A percentile compares a stretch with the other conserved stretches of the same genome.
Conservation (phyloP, 768 basidiomycete genomes). For the Pisolithus tinctorius region DNA sequence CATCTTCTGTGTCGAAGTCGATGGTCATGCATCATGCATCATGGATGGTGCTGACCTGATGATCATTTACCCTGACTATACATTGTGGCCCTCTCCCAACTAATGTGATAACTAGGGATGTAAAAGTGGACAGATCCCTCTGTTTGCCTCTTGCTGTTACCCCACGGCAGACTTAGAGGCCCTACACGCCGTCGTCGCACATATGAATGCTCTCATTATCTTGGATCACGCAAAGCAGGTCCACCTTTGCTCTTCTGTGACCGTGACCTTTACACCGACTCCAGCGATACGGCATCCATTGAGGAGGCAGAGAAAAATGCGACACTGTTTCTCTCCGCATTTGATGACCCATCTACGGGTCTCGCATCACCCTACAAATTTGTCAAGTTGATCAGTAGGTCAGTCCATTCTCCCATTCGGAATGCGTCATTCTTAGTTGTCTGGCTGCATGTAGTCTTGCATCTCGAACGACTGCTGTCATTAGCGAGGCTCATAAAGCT, state of each 20-base stretch:
- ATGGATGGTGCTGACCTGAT: not conserved
- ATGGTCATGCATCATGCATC: too few relatives aligned
- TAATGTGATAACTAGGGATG: conserved; percentile 7
- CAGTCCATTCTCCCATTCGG: not conserved
- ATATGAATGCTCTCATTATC: conserved; percentile 16
- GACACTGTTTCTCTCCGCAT: not conserved
- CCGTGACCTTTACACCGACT: not conserved
- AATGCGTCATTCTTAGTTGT: not conserved
- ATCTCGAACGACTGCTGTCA: not conserved
- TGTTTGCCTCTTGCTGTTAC: conserved; percentile 14
- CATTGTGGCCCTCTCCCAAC: too few relatives aligned
- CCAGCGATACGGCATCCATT: conserved; percentile 1
- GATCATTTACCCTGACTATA: not conserved
- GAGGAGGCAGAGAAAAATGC: not conserved
- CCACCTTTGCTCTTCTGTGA: not conserved
- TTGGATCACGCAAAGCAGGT: conserved; percentile 16
- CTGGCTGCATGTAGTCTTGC: not conserved
- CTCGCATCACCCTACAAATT: conserved; percentile 5
- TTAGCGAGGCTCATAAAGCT: not conserved
- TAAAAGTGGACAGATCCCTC: conserved; percentile 17
- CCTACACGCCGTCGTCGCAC: conserved; percentile 13
- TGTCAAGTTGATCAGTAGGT: conserved; percentile 12
- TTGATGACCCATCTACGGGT: not conserved
- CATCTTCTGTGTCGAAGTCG: not conserved
- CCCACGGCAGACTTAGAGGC: conserved; percentile 12